phyloP scores from a whole-genome alignment of 1,139 yeast species.

The Diutina catenulata region DNA sequence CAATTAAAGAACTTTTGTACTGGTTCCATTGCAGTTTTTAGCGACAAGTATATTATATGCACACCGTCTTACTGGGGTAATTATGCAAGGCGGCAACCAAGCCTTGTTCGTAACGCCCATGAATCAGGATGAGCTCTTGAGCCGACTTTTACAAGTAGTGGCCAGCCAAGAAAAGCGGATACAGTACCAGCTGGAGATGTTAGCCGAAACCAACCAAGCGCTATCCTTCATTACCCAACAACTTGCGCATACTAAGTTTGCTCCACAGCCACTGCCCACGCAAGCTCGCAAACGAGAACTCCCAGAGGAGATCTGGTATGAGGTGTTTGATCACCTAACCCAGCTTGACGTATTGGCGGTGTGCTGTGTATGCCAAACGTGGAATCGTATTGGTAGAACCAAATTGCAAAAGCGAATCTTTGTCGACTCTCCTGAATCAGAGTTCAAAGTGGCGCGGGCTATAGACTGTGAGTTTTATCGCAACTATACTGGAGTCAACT shows the following conservation, averaged over 20 bases:
- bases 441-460: conserved; percentile 1
- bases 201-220: background rate
- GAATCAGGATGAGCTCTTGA: background rate
- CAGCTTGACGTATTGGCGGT: conserved; percentile 1
- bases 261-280: background rate
- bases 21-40: too few species aligned
- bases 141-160: background rate
- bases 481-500: conserved; percentile 3
- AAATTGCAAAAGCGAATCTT: conserved; percentile 2
- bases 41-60: background rate
- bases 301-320: conserved; percentile 1
- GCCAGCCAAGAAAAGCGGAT: background rate
- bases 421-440: conserved; percentile 2
- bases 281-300: background rate
- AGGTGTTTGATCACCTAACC: background rate
- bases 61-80: background rate
- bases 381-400: background rate
- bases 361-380: background rate
- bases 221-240: background rate
- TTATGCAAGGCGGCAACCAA: background rate
- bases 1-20: too few species aligned
- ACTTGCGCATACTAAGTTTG: background rate
- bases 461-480: conserved; percentile 5
- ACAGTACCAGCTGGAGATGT: background rate
- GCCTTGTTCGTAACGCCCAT: background rate